Conservation (phyloP, 768 basidiomycete genomes). For the Leccinellum rugosiceps region DNA sequence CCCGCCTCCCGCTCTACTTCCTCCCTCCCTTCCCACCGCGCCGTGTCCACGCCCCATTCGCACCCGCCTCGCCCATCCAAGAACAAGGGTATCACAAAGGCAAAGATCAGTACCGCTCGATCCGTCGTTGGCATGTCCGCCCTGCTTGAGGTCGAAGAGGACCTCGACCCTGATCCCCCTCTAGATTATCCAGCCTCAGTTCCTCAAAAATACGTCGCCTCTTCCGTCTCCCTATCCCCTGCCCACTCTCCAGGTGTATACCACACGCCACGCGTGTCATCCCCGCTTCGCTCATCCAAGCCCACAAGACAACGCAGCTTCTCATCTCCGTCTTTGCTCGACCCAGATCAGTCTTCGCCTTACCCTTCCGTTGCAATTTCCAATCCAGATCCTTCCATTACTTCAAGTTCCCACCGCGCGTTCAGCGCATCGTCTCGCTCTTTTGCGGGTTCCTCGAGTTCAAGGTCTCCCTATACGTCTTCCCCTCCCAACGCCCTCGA, state of each 20-base stretch:
- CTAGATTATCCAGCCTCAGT: slow-evolving; percentile 1
- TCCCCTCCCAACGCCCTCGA: slow-evolving; percentile 31
- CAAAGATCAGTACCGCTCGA: slow-evolving; percentile 35
- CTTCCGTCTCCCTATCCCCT: slow-evolving; percentile 11
- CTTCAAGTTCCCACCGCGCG: slow-evolving; percentile 10
- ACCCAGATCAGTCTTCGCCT: slow-evolving; percentile 4
- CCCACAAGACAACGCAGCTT: slow-evolving; percentile 29
- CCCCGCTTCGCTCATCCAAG: slow-evolving; percentile 23
- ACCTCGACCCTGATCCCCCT: slow-evolving; percentile 26
- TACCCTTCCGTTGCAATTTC: neutral
- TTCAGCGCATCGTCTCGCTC: slow-evolving; percentile 13
- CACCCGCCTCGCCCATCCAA: slow-evolving; percentile 24
- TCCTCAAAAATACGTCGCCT: slow-evolving; percentile 18
- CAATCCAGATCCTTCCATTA: neutral
- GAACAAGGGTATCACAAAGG: slow-evolving; percentile 23
- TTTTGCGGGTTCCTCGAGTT: slow-evolving; percentile 20
- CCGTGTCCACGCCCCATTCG: slow-evolving; percentile 12
- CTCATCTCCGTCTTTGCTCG: slow-evolving; percentile 26
- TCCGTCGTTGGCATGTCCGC: slow-evolving; percentile 53
- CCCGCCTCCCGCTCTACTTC: slow-evolving; percentile 22
- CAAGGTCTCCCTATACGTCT: slow-evolving; percentile 31
- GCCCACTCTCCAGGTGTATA: slow-evolving; percentile 8
- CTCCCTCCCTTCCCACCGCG: slow-evolving; percentile 15
- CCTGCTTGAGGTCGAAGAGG: slow-evolving; percentile 53
- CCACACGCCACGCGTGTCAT: slow-evolving; percentile 22